Evolutionary conservation across 768 basidiomycete genomes (phyloP), one percentile per base, ranked within the genome.

Genomic region (Suillus tomentosus): DNA sequence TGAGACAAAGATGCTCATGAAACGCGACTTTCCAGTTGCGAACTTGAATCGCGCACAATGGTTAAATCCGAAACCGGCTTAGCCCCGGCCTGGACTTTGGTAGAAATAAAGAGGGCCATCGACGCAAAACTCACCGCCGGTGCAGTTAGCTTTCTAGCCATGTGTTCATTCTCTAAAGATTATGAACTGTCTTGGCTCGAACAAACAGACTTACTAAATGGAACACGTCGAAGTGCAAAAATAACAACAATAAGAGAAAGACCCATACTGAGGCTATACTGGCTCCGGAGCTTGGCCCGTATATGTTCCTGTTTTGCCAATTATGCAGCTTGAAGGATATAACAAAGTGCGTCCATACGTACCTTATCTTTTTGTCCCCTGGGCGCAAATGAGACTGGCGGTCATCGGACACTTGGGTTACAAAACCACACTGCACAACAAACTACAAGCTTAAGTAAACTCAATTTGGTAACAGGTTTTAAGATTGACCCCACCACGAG

Each of bases 31-130:
- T 53, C 34, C 68, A 73, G 69, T 64, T 73, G 60, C 58, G 22
- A 59, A 48, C 59, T 64, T 68, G 65, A 66, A 59, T 67, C 65
- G 62, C 66, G 64, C 69, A 77, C 73, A 77, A 76, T 71, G 74
- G 56, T 50, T 69, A 73, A 66, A 68, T 74, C 74, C 74, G 76
- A 77, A 76, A 76, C 76, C 74, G 74, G 73, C 70, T 68, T 76
- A 77, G 74, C 66, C 71, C 73, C 74, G 73, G 37, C 13, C 47
- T 31, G 31, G 31, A 31, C 31, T 31, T 6, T 42, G 24, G 57
- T 34, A 68, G 64, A 62, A 60, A n/a, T 62, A 51, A 63, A 60
- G 64, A 53, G 42, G 59, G 56, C 51, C 55, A 50, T 62, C 59
- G 62, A 67, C 62, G 56, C 57, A 71, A 65, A 62, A 69, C 72